Percentiles rank a stretch among this genome's conserved stretches.
phyloP scores from a whole-genome alignment of 225 moss, liverwort and hornwort species.

The Lunularia cruciata region DNA sequence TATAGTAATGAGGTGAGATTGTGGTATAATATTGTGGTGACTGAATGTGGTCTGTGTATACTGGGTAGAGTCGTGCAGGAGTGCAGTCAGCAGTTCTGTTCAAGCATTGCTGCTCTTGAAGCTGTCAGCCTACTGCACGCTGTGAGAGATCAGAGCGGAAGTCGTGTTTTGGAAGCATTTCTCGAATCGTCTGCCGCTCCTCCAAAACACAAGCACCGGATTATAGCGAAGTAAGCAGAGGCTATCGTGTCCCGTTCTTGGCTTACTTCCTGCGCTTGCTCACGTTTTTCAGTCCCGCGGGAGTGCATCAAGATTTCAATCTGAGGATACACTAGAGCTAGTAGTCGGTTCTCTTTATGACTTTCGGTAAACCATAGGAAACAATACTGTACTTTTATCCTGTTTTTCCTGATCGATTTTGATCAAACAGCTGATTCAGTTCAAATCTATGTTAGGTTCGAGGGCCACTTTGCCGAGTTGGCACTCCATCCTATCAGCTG shows the following conservation, averaged over 20 bases:
- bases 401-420: too few relatives aligned
- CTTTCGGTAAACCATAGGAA: too few relatives aligned
- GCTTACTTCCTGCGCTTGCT: too few relatives aligned
- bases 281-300: too few relatives aligned
- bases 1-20: too few relatives aligned
- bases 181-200: conserved; percentile 80
- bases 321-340: too few relatives aligned
- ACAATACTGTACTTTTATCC: too few relatives aligned
- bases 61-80: conserved; percentile 57
- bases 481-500: conserved; percentile 85
- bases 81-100: conserved; percentile 91
- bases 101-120: conserved; percentile 90
- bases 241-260: too few relatives aligned
- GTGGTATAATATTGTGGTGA: background rate
- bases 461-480: conserved; percentile 87
- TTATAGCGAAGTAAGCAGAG: conserved; percentile 75
- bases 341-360: background rate
- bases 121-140: conserved; percentile 52
- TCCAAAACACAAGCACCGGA: conserved; percentile 82
- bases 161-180: conserved; percentile 86
- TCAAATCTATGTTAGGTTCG: conserved; percentile 46
- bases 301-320: background rate
- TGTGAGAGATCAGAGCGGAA: conserved; percentile 78
- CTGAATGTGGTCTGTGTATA: conserved; percentile 22
- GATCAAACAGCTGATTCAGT: conserved; percentile 3